phyloP scores from a whole-genome alignment of 2,329 filamentous ascomycete species.

The Colletotrichum eleusines region DNA sequence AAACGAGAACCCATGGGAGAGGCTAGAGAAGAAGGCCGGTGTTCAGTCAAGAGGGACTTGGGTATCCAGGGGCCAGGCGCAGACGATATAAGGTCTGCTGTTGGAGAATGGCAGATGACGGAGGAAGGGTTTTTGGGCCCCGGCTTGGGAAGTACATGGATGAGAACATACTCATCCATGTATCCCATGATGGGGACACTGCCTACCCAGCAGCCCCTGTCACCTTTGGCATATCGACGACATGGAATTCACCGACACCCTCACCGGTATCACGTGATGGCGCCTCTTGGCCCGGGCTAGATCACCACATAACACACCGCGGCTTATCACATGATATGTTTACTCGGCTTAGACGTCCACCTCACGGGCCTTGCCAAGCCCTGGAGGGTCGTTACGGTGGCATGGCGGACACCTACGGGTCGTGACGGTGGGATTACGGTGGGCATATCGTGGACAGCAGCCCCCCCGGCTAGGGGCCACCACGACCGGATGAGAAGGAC shows the following conservation, averaged over 20 bases:
- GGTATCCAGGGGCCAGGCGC: constrained; percentile 47
- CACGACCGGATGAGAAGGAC: constrained; percentile 25
- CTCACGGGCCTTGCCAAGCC: background rate
- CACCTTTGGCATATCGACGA: background rate
- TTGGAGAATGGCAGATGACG: background rate
- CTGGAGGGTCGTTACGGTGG: background rate
- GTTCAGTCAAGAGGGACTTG: constrained; percentile 60
- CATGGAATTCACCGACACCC: background rate
- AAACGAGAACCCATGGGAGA: constrained; percentile 79
- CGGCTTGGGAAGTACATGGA: background rate
- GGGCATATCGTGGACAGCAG: constrained; percentile 20
- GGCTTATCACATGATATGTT: constrained; percentile 39
- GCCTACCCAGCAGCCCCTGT: background rate
- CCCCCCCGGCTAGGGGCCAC: constrained; percentile 4
- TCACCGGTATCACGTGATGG: constrained; percentile 32
- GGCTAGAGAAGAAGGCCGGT: constrained; percentile 62
- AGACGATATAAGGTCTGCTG: constrained; percentile 6
- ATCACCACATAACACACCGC: background rate
- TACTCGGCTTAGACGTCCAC: background rate
- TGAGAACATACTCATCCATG: background rate
- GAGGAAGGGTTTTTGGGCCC: background rate
- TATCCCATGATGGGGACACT: background rate
- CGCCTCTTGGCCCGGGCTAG: background rate
- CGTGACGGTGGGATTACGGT: constrained; percentile 24
- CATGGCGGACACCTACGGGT: background rate